Evolutionary conservation across 495 filamentous ascomycete species (phyloP).

Genomic region (Eremomyces bilateralis): DNA sequence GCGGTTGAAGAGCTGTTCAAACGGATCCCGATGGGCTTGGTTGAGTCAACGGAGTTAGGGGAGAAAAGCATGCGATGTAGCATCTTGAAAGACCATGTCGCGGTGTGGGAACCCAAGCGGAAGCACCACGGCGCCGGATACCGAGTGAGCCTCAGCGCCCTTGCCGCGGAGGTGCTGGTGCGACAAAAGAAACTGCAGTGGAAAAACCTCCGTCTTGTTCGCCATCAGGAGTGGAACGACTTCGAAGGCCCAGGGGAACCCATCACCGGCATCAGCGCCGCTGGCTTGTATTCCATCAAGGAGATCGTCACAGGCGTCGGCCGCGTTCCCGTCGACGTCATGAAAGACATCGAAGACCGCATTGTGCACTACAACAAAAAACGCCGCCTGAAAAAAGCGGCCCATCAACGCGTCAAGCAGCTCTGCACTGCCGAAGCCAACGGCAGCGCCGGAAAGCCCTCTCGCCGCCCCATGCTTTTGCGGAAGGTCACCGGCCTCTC

Average conservation of each 20-base stretch:
- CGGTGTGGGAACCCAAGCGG: conserved; percentile 46
- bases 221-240: conserved; percentile 59
- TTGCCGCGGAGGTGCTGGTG: conserved; percentile 45
- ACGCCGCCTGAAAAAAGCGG: conserved; percentile 11
- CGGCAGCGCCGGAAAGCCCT: conserved; percentile 1
- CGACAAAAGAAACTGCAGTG: conserved; percentile 34
- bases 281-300: conserved; percentile 29
- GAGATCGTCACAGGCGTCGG: conserved; percentile 35
- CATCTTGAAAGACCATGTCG: conserved; percentile 38
- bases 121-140: too few species aligned
- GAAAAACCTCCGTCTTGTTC: conserved; percentile 39
- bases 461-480: neutral
- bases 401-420: conserved; percentile 3
- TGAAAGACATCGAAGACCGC: conserved; percentile 27
- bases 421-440: neutral
- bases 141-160: conserved; percentile 32
- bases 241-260: conserved; percentile 61
- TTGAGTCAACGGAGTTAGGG: too few species aligned
- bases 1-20: conserved; percentile 51
- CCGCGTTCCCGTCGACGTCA: conserved; percentile 33
- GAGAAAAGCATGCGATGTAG: conserved; percentile 43
- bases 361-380: conserved; percentile 23
- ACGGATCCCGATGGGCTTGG: conserved; percentile 30
- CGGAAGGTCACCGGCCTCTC: conserved; percentile 10
- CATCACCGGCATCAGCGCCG: conserved; percentile 37